Evolutionary conservation across 2,329 filamentous ascomycete species (phyloP).

Genomic region (Venturia nashicola): DNA sequence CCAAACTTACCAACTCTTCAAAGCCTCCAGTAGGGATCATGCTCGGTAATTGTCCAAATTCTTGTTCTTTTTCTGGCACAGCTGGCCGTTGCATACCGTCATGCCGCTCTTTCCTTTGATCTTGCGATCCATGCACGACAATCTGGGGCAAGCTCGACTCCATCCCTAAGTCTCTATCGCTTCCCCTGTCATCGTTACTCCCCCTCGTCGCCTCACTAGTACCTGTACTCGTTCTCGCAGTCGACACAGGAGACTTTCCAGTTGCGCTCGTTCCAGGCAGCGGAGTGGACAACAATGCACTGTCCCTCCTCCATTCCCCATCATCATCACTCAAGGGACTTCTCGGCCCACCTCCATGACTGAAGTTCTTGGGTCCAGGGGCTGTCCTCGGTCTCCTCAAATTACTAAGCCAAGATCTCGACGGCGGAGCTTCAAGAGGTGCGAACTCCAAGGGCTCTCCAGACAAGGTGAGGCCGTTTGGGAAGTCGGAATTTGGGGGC

Average conservation of each 20-base stretch:
- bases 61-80: background rate
- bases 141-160: slow-evolving; percentile 33
- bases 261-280: background rate
- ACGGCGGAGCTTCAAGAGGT: background rate
- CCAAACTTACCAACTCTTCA: slow-evolving; percentile 38
- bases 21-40: slow-evolving; percentile 43
- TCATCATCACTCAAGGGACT: background rate
- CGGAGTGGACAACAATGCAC: background rate
- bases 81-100: background rate
- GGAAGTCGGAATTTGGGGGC: background rate
- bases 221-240: background rate
- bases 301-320: slow-evolving; percentile 5
- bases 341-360: background rate
- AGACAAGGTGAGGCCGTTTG: background rate
- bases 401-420: slow-evolving; percentile 5
- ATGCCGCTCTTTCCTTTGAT: slow-evolving; percentile 8
- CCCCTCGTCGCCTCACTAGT: background rate
- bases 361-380: background rate
- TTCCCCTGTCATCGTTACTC: background rate
- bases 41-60: slow-evolving; percentile 32
- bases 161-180: background rate
- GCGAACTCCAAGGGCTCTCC: background rate
- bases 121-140: slow-evolving; percentile 29
- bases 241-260: background rate
- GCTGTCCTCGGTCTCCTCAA: slow-evolving; percentile 7